These are phyloP conservation scores for Kwoniella bestiolae DNA, from an alignment of 768 basidiomycete genomes.

Conservation along the genomic window DNA sequence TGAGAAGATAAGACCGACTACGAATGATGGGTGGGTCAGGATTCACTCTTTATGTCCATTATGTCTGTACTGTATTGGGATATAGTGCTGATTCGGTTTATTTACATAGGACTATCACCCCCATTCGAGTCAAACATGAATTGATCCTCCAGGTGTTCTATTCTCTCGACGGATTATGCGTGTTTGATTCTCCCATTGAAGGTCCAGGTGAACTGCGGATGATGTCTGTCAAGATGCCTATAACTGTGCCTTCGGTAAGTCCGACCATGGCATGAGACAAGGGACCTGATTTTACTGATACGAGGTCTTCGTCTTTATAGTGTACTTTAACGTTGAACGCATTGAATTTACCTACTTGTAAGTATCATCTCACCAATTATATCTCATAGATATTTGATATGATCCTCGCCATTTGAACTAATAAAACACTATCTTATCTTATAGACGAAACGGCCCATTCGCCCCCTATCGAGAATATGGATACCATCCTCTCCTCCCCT, in stretches of 20 bases:
- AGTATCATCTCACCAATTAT: constrained; percentile 7
- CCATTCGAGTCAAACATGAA: constrained; percentile 51
- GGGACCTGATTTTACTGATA: neutral
- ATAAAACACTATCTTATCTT: neutral
- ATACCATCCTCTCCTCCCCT: constrained; percentile 34
- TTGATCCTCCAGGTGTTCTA: constrained; percentile 50
- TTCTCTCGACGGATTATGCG: constrained; percentile 46
- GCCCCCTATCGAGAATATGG: constrained; percentile 25
- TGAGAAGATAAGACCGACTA: constrained; percentile 50
- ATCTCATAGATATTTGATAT: no score
- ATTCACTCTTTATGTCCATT: neutral
- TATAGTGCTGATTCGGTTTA: neutral
- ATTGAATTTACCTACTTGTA: constrained; percentile 38
- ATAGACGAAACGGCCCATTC: constrained; percentile 24
- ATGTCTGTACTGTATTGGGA: neutral
- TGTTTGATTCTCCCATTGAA: constrained; percentile 32
- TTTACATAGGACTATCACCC: constrained; percentile 49
- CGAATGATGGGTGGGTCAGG: constrained; percentile 46
- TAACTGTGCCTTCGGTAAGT: constrained; percentile 52
- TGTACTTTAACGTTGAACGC: constrained; percentile 32
- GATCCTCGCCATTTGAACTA: neutral
- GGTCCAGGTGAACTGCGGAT: constrained; percentile 53
- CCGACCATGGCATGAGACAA: neutral
- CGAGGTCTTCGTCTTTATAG: neutral
- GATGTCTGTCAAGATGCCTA: constrained; percentile 44